Evolutionary conservation across 306 rosid species (phyloP), one percentile per base, ranked within the genome.

Genomic region (Rosa rugosa): DNA sequence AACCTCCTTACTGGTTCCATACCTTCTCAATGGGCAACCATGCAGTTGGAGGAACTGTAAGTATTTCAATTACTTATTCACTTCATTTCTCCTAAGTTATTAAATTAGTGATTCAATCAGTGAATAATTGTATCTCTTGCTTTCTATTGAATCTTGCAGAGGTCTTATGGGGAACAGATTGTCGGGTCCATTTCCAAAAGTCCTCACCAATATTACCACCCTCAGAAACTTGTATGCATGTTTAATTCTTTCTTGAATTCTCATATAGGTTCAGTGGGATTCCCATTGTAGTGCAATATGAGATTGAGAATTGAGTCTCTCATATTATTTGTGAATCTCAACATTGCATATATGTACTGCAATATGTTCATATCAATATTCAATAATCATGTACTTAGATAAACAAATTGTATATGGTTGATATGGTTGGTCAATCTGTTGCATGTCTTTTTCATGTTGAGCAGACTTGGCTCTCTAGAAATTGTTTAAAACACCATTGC

Each of bases 171-270:
- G 99, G 79, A 92, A 89, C 90, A 87, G 68, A 77, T 85, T 94
- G 84, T 92, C 99, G 47, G 99, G 97, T 44, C 93, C 93, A 70
- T 94, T 94, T 79, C 99, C 99, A 14, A 87, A 83, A 83, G 99
- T 82, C 59, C 92, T 94, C 50, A 86, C 97, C 75, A 87, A 78
- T 23, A 91, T 94, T 63, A 89, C 90, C 84, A 92, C 97, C 78
- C 91, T 94, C 86, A 88, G 23, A 85, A 94, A 92, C 82, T 23
- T 94, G 99, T 94, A 88, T 54, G 62, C 62, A 54, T 45, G 97
- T 85, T 82, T 38, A 23, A 63, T 22, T n/a, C 72, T 84, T 75
- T 71, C 72, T n/a, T 54, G 76, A 41, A 17, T 75, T 81, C 73
- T 72, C 77, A 56, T 42, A 25, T 60, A 10, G 34, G 67, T 60